Percentiles rank a stretch among this genome's conserved stretches.
Conservation (phyloP, 345 rosid genomes). For the Abelmoschus esculentus region DNA sequence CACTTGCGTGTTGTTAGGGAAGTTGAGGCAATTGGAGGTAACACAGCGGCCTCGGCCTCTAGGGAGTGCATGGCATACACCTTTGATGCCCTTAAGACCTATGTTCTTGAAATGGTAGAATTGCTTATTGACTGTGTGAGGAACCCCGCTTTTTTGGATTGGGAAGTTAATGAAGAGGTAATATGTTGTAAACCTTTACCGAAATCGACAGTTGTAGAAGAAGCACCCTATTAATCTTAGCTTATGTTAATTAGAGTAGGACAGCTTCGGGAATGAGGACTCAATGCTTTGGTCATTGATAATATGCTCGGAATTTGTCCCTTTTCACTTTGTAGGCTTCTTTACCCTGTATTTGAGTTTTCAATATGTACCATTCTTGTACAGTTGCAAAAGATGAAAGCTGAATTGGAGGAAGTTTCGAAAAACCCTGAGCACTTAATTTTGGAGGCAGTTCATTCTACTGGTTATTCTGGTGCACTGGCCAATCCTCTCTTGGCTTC, state of each 20-base stretch:
- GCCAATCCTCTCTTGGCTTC: constrained; percentile 66
- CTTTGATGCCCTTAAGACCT: constrained; percentile 60
- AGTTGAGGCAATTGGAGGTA: constrained; percentile 76
- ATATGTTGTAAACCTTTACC: neutral
- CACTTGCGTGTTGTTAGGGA: constrained; percentile 62
- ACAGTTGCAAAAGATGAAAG: constrained; percentile 55
- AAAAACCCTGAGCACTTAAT: constrained; percentile 66
- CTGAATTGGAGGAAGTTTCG: constrained; percentile 42
- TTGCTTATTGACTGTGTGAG: constrained; percentile 61
- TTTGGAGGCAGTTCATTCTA: constrained; percentile 68
- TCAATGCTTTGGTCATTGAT: neutral
- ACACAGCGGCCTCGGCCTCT: constrained; percentile 52
- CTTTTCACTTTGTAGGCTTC: neutral
- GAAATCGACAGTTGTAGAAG: neutral
- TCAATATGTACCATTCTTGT: neutral
- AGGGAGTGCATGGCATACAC: constrained; percentile 71
- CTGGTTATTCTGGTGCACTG: constrained; percentile 54
- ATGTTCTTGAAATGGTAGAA: constrained; percentile 68
- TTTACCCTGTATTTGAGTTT: neutral
- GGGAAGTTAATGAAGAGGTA: constrained; percentile 81
- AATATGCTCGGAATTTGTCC: neutral
- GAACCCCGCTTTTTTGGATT: constrained; percentile 74
- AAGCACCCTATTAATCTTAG: neutral
- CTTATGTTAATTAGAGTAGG: neutral
- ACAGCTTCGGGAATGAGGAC: neutral